Base-by-base conservation (phyloP, 371 early-diverging fungal genomes). In the Batkoa obscura region DNA sequence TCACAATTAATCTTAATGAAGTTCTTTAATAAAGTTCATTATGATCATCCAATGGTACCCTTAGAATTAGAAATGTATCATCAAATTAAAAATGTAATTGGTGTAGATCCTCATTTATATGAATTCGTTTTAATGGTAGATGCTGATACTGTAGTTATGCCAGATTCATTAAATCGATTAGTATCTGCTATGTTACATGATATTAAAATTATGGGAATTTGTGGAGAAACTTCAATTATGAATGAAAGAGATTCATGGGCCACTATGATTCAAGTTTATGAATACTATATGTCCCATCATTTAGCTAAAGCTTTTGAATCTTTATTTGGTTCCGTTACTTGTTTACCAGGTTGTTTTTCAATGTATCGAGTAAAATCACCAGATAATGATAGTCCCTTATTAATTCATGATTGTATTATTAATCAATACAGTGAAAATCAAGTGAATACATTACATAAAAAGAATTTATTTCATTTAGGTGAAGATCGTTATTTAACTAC, bases 251-350 rank as follows among this genome's bases (percentile, higher is more conserved):
- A 75, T 32, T 83, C 88, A 5, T 86, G 87, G 84, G 88, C 90
- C 23, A 94, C 98, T 0, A 94, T 94, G 90, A 91, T 97, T 68
- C 98, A 99, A 65, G 97, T 98, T 12, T 94, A 90, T 68, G 93
- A 92, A 61, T 94, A 98, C 80, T 99, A 90, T 68, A 98, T 97
- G 59, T 92, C 95, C 35, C 99, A 98, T 75, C 96, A 97, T 63
- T 64, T 97, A 60, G 81, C 88, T 42, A 97, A 97, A 70, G 91
- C 98, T 0, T 99, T 99, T 69, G 99, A 99, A 69, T 91, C 92
- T n/a, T 77, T 99, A 53, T 99, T 99, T 72, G 99, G 99, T 2
- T 79, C 88, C 23, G 94, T 93, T 38, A 91, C 94, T 1, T 96
- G 94, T 72, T 69, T 94, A 61, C 94, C 94, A 15, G 94, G 97